Evolutionary conservation across 768 basidiomycete species (phyloP), one percentile per base, ranked within the genome.

Genomic region (Pulveroboletus frians): DNA sequence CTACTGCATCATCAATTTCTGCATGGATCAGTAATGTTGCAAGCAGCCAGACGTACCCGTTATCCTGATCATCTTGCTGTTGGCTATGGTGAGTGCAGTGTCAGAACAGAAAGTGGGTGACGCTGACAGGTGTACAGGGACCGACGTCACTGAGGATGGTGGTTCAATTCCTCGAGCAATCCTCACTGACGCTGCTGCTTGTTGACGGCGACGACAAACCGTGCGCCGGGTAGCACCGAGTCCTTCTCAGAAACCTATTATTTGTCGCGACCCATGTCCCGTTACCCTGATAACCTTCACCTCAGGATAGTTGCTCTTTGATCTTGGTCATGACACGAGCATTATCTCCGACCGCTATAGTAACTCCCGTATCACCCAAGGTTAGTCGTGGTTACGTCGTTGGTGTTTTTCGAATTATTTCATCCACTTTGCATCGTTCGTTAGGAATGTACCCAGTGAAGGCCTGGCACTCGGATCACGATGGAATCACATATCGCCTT

Each of bases 21-120:
- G 17, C 17, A 36, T 18, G 35, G 18, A 26, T 17, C 23, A 8
- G 11, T 20, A 37, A 41, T 20, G 13, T 31, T 9, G 20, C 36
- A 35, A 45, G 21, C 9, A 39, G 21, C 8, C 32, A 42, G 46
- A 62, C 76, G 39, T 18, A 86, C 88, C 86, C 55, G 86, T 89
- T 51, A 89, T 73, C 67, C 87, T 79, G 53, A 91, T 86, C 73
- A 83, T 85, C 77, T 85, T 85, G 54, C 75, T 77, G 60, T 79
- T 68, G 39, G 5, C 21, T 38, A 46, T 37, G 41, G 58, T 66
- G 47, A 62, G 58, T 32, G 21, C 9, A 21, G 40, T 3, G 29
- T 13, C 3, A 39, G 18, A 27, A 43, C 10, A 9, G 44, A 21
- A 37, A 9, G 46, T 2, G 30, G 15, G 21, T 29, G 23, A 47